Evolutionary conservation across 1,284 basidiomycete species (phyloP), one percentile per base, ranked within the genome.

Genomic region (Somion occarium): DNA sequence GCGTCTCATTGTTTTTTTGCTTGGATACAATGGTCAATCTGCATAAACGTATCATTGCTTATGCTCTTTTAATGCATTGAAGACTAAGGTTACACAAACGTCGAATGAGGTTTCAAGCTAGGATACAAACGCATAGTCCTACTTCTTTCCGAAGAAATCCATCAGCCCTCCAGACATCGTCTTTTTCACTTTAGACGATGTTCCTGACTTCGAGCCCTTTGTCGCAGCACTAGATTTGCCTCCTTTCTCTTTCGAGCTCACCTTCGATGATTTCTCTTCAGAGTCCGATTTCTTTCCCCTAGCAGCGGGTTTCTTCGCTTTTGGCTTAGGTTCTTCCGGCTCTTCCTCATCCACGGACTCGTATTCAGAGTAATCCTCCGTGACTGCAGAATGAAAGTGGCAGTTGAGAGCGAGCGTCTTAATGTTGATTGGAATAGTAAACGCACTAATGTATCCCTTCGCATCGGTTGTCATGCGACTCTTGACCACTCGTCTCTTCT

Each of bases 311-410:
- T 71, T 66, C 53, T 71, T 73, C 13, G 68, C 59, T 53, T 73
- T 67, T 13, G 48, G 48, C 24, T 48, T 47, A 37, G 55, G 38
- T 37, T 44, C 50, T 30, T 65, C 69, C 1, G 59, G 68, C 26
- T 74, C 76, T 9, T 79, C 78, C 58, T 85, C 85, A 20, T 80
- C 79, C 1, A 85, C 83, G 4, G 86, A 88, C 66, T 91, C 88
- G 61, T 88, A 91, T 13, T 79, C 80, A 2, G 86, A 88, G 62
- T 88, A 87, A 61, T 91, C 88, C 61, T 88, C 83, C 26, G 77
- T 84, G 15, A 80, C 88, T 91, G 57, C 23, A 30, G 11, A 42
- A 37, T 13, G 30, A 25, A n/a, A 5, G 23, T 13, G 19, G 15
- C 1, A 56, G 38, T 50, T 41, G 19, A 23, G 34, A 13, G 15